These are phyloP conservation scores for Cercospora sp. DNA, from an alignment of 2,329 filamentous ascomycete genomes.

Conservation along the genomic window DNA sequence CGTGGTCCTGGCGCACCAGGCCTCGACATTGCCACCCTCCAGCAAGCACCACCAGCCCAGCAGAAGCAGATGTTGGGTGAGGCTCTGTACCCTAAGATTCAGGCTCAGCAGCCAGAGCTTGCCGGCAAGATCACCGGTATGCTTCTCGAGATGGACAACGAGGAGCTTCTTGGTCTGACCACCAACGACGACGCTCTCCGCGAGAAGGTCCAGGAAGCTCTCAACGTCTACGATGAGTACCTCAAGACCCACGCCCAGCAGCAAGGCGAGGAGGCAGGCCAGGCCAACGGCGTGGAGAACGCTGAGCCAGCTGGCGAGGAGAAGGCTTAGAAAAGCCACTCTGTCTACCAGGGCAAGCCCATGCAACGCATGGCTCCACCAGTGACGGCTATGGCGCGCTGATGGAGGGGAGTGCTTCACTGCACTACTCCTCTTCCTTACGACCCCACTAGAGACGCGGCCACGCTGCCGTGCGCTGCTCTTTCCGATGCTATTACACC, in stretches of 20 bases:
- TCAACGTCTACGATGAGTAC: slow-evolving; percentile 97
- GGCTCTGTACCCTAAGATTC: slow-evolving; percentile 97
- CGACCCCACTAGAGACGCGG: slow-evolving; percentile 5
- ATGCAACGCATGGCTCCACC: slow-evolving; percentile 22
- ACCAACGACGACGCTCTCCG: slow-evolving; percentile 86
- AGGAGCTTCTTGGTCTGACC: slow-evolving; percentile 90
- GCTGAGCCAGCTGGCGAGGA: slow-evolving; percentile 38
- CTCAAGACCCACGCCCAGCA: slow-evolving; percentile 73
- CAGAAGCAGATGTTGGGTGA: slow-evolving; percentile 99
- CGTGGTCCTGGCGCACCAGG: slow-evolving; percentile 41
- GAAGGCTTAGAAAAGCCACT: slow-evolving; percentile 35
- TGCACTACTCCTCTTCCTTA: slow-evolving; percentile 20
- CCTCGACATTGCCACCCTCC: slow-evolving; percentile 55
- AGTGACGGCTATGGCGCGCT: slow-evolving; percentile 22
- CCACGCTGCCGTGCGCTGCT: not conserved
- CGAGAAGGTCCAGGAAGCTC: slow-evolving; percentile 95
- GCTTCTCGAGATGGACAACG: slow-evolving; percentile 99
- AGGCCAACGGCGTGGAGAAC: slow-evolving; percentile 40
- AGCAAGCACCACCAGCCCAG: slow-evolving; percentile 63
- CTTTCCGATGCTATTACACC: not conserved
- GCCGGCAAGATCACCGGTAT: slow-evolving; percentile 99
- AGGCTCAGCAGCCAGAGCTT: slow-evolving; percentile 88
- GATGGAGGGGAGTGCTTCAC: slow-evolving; percentile 21
- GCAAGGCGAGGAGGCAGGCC: slow-evolving; percentile 35
- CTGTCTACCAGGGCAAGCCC: slow-evolving; percentile 20